Evolutionary conservation across 2,329 filamentous ascomycete species (phyloP).

Genomic region (Trichophyton verrucosum): DNA sequence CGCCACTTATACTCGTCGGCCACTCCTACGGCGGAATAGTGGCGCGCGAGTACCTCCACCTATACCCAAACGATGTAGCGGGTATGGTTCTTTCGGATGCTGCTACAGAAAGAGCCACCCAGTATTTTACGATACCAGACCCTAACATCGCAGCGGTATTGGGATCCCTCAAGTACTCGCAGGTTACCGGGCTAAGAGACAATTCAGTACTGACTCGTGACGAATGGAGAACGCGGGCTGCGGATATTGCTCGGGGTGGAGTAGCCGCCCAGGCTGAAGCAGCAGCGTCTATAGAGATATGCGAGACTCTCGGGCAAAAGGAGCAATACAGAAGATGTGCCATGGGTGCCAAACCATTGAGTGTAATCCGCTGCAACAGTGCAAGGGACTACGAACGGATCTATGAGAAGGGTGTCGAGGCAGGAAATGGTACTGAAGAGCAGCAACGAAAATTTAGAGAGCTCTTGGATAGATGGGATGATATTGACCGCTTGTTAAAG

Average conservation of each 20-base stretch:
- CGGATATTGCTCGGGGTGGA: conserved; percentile 19
- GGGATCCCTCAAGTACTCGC: conserved; percentile 21
- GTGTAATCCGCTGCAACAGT: conserved; percentile 26
- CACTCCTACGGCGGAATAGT: conserved; percentile 33
- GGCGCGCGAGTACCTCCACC: conserved; percentile 29
- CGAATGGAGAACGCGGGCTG: conserved; percentile 24
- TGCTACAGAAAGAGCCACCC: conserved; percentile 23
- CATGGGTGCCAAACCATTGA: conserved; percentile 23
- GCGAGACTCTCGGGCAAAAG: conserved; percentile 20
- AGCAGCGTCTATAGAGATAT: conserved; percentile 16
- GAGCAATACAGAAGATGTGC: conserved; percentile 20
- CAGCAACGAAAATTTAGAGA: conserved; percentile 21
- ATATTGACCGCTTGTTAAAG: conserved; percentile 19
- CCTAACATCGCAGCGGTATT: conserved; percentile 22
- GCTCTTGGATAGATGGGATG: conserved; percentile 22
- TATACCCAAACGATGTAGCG: conserved; percentile 19
- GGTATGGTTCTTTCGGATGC: conserved; percentile 30
- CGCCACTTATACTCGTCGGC: conserved; percentile 25
- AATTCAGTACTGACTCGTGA: conserved; percentile 21
- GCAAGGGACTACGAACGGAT: conserved; percentile 23
- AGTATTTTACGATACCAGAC: conserved; percentile 23
- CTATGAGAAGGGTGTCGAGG: conserved; percentile 23
- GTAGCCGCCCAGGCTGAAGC: conserved; percentile 17
- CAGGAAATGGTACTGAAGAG: conserved; percentile 24
- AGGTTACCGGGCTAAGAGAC: conserved; percentile 22